A percentile compares a stretch with the other conserved stretches of the same genome.
Evolutionary conservation across 805 yeast species (phyloP).

Genomic region (Myxozyma udenii): DNA sequence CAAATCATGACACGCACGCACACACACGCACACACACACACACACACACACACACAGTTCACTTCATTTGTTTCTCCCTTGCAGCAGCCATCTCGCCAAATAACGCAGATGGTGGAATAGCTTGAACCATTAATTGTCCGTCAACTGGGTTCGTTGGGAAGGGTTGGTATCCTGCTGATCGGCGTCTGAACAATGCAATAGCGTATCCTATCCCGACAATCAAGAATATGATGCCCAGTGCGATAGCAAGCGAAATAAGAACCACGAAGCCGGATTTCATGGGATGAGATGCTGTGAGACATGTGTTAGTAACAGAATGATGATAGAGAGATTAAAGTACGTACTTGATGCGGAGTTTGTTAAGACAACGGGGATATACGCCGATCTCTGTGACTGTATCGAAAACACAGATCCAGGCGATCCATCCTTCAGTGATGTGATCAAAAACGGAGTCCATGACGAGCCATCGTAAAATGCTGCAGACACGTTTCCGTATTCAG

Average conservation of each 20-base stretch:
- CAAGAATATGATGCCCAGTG: constrained; percentile 51
- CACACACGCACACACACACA: too few relatives aligned
- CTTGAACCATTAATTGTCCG: constrained; percentile 7
- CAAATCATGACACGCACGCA: too few relatives aligned
- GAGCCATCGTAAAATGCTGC: constrained; percentile 65
- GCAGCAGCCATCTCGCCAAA: constrained; percentile 1
- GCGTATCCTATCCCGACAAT: constrained; percentile 45
- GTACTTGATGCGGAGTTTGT: not conserved
- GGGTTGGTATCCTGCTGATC: constrained; percentile 41
- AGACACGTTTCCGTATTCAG: constrained; percentile 53
- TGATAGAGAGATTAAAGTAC: not conserved
- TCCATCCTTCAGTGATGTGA: constrained; percentile 41
- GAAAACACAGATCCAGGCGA: constrained; percentile 33
- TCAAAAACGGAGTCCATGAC: constrained; percentile 63
- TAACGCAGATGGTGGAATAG: constrained; percentile 12
- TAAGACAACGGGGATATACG: constrained; percentile 14
- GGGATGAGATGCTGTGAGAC: constrained; percentile 16
- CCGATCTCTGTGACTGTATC: constrained; percentile 36
- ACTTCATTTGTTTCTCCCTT: too few relatives aligned
- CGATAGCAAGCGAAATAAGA: constrained; percentile 63
- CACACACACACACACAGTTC: too few relatives aligned
- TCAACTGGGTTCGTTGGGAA: constrained; percentile 14
- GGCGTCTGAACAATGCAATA: constrained; percentile 42
- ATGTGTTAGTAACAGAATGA: not conserved
- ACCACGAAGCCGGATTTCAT: constrained; percentile 62